phyloP scores from a whole-genome alignment of 768 basidiomycete genomes.

The Omphalotus guepiniiformis region DNA sequence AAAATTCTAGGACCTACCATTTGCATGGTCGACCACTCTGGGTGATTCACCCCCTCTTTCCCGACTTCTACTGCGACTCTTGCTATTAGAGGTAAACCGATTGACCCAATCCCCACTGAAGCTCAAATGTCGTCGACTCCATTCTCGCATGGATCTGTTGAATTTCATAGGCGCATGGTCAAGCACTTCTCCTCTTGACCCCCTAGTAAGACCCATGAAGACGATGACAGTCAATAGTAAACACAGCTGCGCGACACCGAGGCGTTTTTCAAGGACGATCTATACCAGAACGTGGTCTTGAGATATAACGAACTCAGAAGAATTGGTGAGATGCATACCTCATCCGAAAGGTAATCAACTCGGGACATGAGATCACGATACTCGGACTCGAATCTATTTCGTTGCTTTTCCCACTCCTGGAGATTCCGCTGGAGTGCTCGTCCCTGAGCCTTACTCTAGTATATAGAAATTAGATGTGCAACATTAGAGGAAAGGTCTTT shows the following conservation, averaged over 20 bases:
- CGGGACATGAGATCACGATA: constrained; percentile 63
- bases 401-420: constrained; percentile 66
- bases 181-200: constrained; percentile 39
- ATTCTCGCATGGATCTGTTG: constrained; percentile 40
- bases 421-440: constrained; percentile 61
- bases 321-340: no score
- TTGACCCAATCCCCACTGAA: constrained; percentile 52
- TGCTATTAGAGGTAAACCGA: constrained; percentile 21
- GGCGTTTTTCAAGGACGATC: constrained; percentile 85
- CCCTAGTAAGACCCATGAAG: constrained; percentile 84
- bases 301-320: no score
- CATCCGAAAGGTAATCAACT: constrained; percentile 73
- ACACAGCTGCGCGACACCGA: constrained; percentile 85
- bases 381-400: constrained; percentile 63
- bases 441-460: constrained; percentile 71
- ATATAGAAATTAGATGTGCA: background rate
- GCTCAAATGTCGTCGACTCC: constrained; percentile 53
- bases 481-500: no score
- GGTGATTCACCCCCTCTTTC: background rate
- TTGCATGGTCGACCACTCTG: background rate
- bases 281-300: no score
- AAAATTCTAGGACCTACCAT: background rate
- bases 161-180: constrained; percentile 13
- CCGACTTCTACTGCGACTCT: background rate
- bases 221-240: constrained; percentile 78